Percentiles rank a stretch among this genome's conserved stretches.
Evolutionary conservation across 371 early-diverging fungal genomes (phyloP).

Genomic region (Mortierella sp.): DNA sequence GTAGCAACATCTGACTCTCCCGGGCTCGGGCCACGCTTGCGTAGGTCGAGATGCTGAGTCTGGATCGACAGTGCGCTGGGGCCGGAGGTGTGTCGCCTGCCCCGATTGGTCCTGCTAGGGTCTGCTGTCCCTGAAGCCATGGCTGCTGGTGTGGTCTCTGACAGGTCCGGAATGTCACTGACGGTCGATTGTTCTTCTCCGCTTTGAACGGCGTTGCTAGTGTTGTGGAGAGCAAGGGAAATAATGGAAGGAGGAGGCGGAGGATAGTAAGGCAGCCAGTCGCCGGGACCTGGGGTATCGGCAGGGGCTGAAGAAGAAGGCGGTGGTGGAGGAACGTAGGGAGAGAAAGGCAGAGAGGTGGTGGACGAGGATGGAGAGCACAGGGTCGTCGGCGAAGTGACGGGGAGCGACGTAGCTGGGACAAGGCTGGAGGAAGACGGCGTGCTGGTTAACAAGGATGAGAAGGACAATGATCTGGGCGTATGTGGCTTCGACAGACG

Average conservation of each 20-base stretch:
- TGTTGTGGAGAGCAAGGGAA: neutral
- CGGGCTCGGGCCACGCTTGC: slow-evolving; percentile 27
- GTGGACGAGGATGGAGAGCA: too few species aligned
- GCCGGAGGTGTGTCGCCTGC: slow-evolving; percentile 35
- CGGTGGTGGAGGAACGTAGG: slow-evolving; percentile 42
- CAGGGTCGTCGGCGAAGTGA: too few species aligned
- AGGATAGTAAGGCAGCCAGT: neutral
- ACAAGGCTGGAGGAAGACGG: too few species aligned
- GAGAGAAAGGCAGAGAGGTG: too few species aligned
- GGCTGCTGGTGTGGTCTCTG: too few species aligned
- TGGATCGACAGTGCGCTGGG: slow-evolving; percentile 20
- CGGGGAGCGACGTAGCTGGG: too few species aligned
- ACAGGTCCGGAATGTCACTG: too few species aligned
- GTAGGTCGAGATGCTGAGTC: slow-evolving; percentile 19
- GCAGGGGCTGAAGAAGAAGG: neutral
- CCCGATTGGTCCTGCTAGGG: neutral
- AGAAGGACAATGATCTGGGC: too few species aligned
- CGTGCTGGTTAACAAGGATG: too few species aligned
- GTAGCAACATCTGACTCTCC: slow-evolving; percentile 18
- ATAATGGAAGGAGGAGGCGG: neutral
- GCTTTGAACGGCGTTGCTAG: slow-evolving; percentile 1
- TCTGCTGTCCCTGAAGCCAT: neutral
- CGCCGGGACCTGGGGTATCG: neutral
- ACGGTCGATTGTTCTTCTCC: neutral
- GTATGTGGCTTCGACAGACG: too few species aligned